Conservation (phyloP, 805 yeast genomes). For the Debaryomyces maramus region DNA sequence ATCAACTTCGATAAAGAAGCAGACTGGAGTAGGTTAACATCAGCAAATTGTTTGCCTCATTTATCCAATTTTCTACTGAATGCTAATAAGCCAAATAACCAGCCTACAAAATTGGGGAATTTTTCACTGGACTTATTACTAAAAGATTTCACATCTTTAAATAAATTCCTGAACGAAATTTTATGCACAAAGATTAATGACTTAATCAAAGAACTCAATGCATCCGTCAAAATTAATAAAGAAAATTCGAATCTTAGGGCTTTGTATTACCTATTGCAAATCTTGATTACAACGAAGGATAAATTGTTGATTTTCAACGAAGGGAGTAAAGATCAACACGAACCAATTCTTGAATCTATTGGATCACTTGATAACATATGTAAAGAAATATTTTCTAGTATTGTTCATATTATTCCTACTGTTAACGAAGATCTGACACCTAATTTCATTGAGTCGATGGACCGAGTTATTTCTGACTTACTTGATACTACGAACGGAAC, state of each 20-base stretch:
- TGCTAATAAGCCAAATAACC: not conserved
- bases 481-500: not conserved
- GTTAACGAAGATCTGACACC: not conserved
- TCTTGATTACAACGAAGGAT: constrained; percentile 8
- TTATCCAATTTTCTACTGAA: constrained; percentile 3
- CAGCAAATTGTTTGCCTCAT: constrained; percentile 5
- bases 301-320: not conserved
- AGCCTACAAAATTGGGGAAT: constrained; percentile 15
- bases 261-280: constrained; percentile 13
- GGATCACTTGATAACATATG: constrained; percentile 4
- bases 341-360: not conserved
- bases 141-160: constrained; percentile 14
- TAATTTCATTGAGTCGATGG: not conserved
- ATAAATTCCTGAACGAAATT: constrained; percentile 5
- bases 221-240: not conserved
- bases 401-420: constrained; percentile 3
- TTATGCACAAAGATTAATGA: constrained; percentile 12
- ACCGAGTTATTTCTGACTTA: not conserved
- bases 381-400: constrained; percentile 2
- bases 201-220: constrained; percentile 8
- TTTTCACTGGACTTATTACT: constrained; percentile 15
- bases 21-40: constrained; percentile 1
- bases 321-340: not conserved
- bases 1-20: constrained; percentile 2
- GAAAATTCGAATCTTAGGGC: constrained; percentile 2